Evolutionary conservation across 495 filamentous ascomycete species (phyloP).

Genomic region (Xylaria cubensis): DNA sequence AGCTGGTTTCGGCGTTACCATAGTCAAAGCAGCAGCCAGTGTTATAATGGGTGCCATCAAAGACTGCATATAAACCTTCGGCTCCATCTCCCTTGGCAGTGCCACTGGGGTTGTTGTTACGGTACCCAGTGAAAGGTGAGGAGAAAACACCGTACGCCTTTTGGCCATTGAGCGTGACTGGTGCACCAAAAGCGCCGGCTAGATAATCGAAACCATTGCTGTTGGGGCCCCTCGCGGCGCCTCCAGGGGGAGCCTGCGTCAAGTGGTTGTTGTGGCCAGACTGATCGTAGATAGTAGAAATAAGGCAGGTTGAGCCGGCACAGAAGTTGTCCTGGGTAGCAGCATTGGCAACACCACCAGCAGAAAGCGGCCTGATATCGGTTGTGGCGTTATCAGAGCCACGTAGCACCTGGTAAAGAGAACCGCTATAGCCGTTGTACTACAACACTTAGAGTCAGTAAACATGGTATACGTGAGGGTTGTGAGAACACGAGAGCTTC

Average conservation of each 20-base stretch:
- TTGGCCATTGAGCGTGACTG: conserved; percentile 61
- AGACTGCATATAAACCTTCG: conserved; percentile 65
- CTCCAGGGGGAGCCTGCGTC: conserved; percentile 61
- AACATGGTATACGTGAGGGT: not conserved
- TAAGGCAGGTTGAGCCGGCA: conserved; percentile 61
- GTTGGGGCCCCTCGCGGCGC: conserved; percentile 58
- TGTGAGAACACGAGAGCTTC: not conserved
- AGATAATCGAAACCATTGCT: conserved; percentile 60
- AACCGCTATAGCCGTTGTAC: conserved; percentile 55
- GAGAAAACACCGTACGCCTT: conserved; percentile 66
- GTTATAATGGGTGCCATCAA: conserved; percentile 67
- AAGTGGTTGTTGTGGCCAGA: conserved; percentile 63
- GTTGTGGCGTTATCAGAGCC: conserved; percentile 56
- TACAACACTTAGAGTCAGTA: not conserved
- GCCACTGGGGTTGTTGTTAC: conserved; percentile 56
- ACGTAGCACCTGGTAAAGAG: conserved; percentile 63
- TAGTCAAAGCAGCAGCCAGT: conserved; percentile 66
- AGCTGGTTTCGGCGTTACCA: conserved; percentile 63
- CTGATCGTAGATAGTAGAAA: conserved; percentile 66
- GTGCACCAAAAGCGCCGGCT: conserved; percentile 60
- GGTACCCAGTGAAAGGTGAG: conserved; percentile 62
- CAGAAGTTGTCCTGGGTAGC: conserved; percentile 64
- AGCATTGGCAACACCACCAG: conserved; percentile 61
- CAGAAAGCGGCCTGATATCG: conserved; percentile 53
- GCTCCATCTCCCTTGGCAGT: conserved; percentile 58